phyloP scores from a whole-genome alignment of 192 early-diverging fungal species.

The Entomortierella beljakovae region DNA sequence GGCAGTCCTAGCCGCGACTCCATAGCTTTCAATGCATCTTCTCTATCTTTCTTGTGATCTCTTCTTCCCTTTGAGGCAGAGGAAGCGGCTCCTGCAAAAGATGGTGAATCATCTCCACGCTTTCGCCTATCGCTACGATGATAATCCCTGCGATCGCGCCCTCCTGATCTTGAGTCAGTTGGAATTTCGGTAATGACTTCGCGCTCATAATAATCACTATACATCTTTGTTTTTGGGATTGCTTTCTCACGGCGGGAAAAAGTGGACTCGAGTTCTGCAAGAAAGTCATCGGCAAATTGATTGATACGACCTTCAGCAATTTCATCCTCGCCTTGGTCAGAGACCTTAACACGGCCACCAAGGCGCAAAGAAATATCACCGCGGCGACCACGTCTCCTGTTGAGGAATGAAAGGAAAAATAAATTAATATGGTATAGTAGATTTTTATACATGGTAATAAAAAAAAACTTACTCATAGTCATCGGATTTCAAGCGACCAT shows the following conservation, averaged over 20 bases:
- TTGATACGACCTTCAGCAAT: constrained; percentile 10
- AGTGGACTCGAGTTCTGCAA: constrained; percentile 43
- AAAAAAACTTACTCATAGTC: constrained; percentile 29
- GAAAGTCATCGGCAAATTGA: constrained; percentile 29
- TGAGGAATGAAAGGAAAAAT: neutral
- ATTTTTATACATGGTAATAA: neutral
- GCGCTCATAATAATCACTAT: constrained; percentile 50
- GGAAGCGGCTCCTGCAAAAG: neutral
- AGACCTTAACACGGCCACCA: constrained; percentile 28
- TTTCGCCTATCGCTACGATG: neutral
- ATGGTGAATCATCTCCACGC: neutral
- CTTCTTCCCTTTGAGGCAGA: neutral
- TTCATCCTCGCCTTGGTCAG: constrained; percentile 9
- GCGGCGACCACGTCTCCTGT: constrained; percentile 45
- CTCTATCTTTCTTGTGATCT: constrained; percentile 12
- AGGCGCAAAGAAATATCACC: constrained; percentile 44
- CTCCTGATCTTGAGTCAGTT: neutral
- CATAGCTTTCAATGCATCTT: constrained; percentile 33
- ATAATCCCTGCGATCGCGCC: neutral
- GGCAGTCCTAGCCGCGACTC: constrained; percentile 40
- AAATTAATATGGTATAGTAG: neutral
- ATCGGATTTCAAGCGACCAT: constrained; percentile 9
- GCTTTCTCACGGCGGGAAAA: constrained; percentile 39
- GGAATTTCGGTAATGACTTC: constrained; percentile 23
- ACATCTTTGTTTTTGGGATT: constrained; percentile 39